Conservation (phyloP, 495 filamentous ascomycete genomes). For the Penicillium arizonense region DNA sequence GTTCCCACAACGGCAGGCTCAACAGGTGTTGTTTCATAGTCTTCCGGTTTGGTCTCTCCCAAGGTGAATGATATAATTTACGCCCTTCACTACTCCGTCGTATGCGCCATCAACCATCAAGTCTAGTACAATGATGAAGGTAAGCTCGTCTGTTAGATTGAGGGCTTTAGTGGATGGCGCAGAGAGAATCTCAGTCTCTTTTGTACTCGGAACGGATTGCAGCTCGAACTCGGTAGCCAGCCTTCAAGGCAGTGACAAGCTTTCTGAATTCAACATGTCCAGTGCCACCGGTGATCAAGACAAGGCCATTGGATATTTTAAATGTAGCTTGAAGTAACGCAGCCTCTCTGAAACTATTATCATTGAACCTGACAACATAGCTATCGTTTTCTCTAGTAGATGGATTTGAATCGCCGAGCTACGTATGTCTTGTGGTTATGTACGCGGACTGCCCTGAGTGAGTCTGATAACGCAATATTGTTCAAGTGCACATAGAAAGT, state of each 20-base stretch:
- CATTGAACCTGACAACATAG: no score
- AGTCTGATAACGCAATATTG: no score
- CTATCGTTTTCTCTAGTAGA: no score
- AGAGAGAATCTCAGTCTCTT: background rate
- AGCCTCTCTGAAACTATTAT: no score
- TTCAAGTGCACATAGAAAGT: no score
- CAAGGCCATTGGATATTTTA: background rate
- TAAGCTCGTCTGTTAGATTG: background rate
- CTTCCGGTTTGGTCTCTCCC: background rate
- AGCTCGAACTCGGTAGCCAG: background rate
- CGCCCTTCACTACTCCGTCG: background rate
- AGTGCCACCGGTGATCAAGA: background rate
- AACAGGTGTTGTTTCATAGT: background rate
- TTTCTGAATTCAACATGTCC: background rate
- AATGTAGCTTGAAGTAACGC: constrained; percentile 11
- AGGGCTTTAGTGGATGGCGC: no score
- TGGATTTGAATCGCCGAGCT: no score
- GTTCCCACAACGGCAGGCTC: background rate
- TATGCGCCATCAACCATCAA: background rate
- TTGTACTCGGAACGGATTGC: background rate
- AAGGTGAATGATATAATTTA: background rate
- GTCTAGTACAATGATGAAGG: background rate
- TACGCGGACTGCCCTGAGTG: no score
- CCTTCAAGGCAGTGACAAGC: background rate
- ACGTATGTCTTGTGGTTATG: no score